Evolutionary conservation across 306 rosid genomes (phyloP), one percentile per base, ranked within the genome.

Genomic region (Canavalia gladiata): DNA sequence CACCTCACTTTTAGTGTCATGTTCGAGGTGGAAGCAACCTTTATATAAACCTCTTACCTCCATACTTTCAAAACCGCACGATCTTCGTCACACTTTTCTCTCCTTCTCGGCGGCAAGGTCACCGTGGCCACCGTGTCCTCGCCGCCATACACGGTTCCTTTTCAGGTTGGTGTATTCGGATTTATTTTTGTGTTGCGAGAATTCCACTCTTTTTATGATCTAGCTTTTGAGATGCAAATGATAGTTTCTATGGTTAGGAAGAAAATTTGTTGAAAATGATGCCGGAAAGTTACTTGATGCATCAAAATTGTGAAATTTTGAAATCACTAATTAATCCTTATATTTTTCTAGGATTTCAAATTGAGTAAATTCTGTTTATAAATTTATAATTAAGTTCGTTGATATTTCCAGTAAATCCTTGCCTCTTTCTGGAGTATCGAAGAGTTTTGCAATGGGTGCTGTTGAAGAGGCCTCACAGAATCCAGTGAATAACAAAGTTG

Each of bases 381-480:
- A 37, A 4, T 37, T 37, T 37, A 37, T 37, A 37, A 37, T 18
- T 55, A 55, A 55, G 31, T 6, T 55, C 25, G 60, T 55, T 42
- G 41, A 34, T 35, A 57, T 33, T 59, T 76, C 58, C 9, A 29
- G 33, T 49, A 54, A 77, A 75, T 41, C 56, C 37, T 52, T 51
- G 11, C 56, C 56, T 58, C 41, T 68, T 46, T 9, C 74, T 29
- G 55, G 52, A 75, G 35, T 4, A 56, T 80, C 67, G 77, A 64
- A 50, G 76, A 37, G 10, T 56, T 73, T 77, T 69, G 6, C 1
- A 54, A 88, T 90, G 94, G 89, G 52, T 50, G 83, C 67, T 18
- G 82, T 34, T 37, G 71, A 67, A 43, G 72, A 42, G 51, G 33
- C 76, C 18, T 8, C 64, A 62, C 41, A 65, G 47, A 47, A 18